Evolutionary conservation across 495 filamentous ascomycete species (phyloP), one percentile per base, ranked within the genome.

Genomic region (Penicillium maclennaniae): DNA sequence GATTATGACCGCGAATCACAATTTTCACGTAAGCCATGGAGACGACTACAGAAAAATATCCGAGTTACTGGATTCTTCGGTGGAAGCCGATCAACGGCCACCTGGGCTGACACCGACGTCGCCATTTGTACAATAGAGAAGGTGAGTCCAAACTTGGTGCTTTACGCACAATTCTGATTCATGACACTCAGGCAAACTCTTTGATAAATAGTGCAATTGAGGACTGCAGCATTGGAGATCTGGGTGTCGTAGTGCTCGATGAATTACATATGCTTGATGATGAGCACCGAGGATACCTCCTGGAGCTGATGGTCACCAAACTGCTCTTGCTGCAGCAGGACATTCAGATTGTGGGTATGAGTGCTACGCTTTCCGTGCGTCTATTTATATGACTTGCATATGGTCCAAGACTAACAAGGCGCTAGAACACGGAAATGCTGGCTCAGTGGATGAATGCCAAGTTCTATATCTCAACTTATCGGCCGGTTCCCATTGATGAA

Each of bases 41-140:
- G 63, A 28, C 61, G 62, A 37, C 14, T 59, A 43, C 66, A 71
- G 36, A 69, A 68, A 56, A 58, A 65, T 19, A 68, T 92, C 12
- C 79, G 82, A 47, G 79, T 91, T 3, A 82, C 83, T 16, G 89
- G 87, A 0, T 89, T 85, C 60, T 91, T 89, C 65, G 87, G 87
- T 7, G 89, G 88, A 6, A 84, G 80, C 54, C 86, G 82, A 60
- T 74, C 79, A 20, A 79, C 82, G 45, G 69, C 78, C 9, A 81
- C 77, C 2, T 91, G 87, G 87, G 74, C 76, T 21, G 89, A 92
- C 61, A 82, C 87, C 45, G 89, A 93, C 65, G 82, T 93, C 52
- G 88, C 82, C 2, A 79, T 92, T 41, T 92, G 87, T 67, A 92
- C 89, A 7, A 88, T 91, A 49, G 89, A 93, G 64, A 93, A 91